These are phyloP conservation scores for Haplosporangium sp. DNA, from an alignment of 371 early-diverging fungal species.

Conservation along the genomic window DNA sequence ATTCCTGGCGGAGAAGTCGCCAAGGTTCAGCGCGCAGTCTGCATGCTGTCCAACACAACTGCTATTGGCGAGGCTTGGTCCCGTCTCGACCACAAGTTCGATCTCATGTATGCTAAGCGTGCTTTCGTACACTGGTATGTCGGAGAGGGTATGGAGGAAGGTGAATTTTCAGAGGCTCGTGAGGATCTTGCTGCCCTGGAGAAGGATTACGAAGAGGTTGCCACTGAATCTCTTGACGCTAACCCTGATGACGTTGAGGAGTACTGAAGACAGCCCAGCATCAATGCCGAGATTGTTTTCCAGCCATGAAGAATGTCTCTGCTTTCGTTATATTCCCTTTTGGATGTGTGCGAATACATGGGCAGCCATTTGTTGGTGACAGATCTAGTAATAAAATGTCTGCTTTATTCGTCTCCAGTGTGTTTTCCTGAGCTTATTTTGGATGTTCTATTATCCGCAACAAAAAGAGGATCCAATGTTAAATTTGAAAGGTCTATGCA, in stretches of 20 bases:
- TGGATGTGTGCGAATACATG: no score
- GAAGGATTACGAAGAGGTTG: constrained; percentile 99
- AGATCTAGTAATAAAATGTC: no score
- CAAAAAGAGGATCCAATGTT: no score
- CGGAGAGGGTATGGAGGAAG: constrained; percentile 98
- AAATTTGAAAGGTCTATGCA: no score
- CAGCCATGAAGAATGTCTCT: no score
- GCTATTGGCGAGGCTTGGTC: constrained; percentile 98
- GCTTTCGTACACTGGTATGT: constrained; percentile 99
- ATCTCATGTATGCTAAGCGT: constrained; percentile 97
- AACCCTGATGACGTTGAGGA: constrained; percentile 66
- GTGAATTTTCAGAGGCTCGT: constrained; percentile 99
- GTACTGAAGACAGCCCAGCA: constrained; percentile 36
- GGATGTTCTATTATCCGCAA: constrained; percentile 1
- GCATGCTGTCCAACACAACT: constrained; percentile 96
- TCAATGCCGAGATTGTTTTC: not conserved
- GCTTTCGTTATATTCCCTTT: no score
- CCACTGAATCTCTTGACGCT: constrained; percentile 84
- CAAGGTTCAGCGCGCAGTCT: constrained; percentile 92
- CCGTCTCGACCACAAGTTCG: constrained; percentile 95
- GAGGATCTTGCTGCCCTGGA: constrained; percentile 99
- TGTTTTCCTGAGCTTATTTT: constrained; percentile 9
- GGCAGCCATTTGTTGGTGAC: no score
- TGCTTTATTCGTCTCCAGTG: no score
- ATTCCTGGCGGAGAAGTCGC: constrained; percentile 93